Base-by-base conservation (phyloP, 345 rosid genomes). In the Luvunga scandens region DNA sequence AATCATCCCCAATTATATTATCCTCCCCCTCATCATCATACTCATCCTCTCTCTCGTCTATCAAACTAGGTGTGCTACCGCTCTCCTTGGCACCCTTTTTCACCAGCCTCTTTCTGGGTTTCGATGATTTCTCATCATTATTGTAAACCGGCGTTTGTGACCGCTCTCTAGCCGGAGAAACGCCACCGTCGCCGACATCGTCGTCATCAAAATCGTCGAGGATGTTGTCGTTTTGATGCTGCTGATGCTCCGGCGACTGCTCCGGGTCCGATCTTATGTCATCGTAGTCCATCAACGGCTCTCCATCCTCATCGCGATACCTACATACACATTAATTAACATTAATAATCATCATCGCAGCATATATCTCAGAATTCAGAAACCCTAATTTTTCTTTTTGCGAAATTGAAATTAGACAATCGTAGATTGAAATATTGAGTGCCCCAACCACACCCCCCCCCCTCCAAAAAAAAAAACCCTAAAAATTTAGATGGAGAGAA, bases 231-330 rank as follows among this genome's bases (percentile, higher is more conserved):
- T 83, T 83, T 63, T 85, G 88, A 62, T 72, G 85, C 13, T 80
- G 88, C 59, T 70, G 84, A 12, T 80, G 94, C 73, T 81, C 89
- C 19, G 94, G 87, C 1, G 95, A 88, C 60, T 76, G 89, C 8
- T 88, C 95, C 39, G 87, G 88, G 63, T 93, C 93, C 22, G 94
- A 90, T 67, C 77, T 88, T 13, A 91, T 81, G 55, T 91, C 95
- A 39, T 94, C 98, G 81, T 79, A 94, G 85, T 96, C 98, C 95
- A 96, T 90, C 90, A 96, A 83, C 59, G 97, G 88, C 90, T 96
- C 99, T 64, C 97, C 99, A 61, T 96, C 97, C 87, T 88, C 97
- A 60, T 96, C 99, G 70, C 93, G 97, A 60, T 88, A 88, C 79
- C 99, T 96, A 83, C 31, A 36, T 22, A 64, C 45, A 53, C 57